Evolutionary conservation across 352 stramenopile species (phyloP), one percentile per base, ranked within the genome.

Genomic region (Pythium inflatum): DNA sequence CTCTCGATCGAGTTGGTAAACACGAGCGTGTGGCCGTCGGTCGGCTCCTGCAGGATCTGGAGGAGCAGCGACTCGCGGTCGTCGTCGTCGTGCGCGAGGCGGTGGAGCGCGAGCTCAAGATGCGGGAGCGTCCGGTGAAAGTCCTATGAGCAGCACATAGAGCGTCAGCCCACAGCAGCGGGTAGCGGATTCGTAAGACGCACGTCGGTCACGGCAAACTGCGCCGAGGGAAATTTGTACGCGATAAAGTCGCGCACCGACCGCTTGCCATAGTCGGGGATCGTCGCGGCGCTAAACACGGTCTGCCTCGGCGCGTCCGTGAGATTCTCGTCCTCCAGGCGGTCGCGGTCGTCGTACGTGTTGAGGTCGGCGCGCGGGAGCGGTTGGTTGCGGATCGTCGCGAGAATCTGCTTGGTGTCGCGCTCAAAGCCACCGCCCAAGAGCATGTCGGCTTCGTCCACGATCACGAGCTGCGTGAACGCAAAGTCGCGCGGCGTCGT

Each of bases 371-470:
- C 53, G 6, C 66, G 63, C 25, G 85, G 62, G 53, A 93, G 65
- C n/a, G 83, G 76, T 54, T 93, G 86, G 56, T 93, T 94, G 31
- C 84, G 82, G 66, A 94, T 92, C 27, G 83, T 91, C 43, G 84
- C 85, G 30, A 93, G 69, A 61, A 94, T 84, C 68, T 92, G 85
- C 73, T 94, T 94, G 24, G 85, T 91, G 65, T 93, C 82, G 34
- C 80, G 80, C 62, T 92, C 87, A 50, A 90, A 91, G 27, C 85
- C 87, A 16, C 87, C 87, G 45, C 75, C 74, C 3, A 94, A 77
- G 50, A 94, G 68, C 85, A 94, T 92, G 70, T 94, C 87, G 50
- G 87, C 87, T 56, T 94, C 87, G 65, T 94, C 87, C 45, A 93
- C 82, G 0, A 92, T 77, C n/a, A 94, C 79, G 18, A 78, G 72